Conservation (phyloP, 2,329 filamentous ascomycete genomes). For the Trichoderma cornu-damae region DNA sequence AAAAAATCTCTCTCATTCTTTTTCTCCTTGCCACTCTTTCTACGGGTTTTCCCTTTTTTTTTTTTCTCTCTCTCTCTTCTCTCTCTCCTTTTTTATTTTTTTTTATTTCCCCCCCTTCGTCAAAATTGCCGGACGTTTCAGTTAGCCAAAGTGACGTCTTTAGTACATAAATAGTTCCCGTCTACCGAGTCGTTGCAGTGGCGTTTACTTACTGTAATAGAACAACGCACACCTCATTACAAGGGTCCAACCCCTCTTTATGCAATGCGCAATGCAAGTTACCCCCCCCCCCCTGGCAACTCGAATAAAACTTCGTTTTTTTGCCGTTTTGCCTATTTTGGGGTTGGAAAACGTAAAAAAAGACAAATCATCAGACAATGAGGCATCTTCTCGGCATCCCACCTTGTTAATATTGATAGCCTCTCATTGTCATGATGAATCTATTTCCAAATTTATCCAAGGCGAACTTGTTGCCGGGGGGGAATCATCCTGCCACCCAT, state of each 20-base stretch:
- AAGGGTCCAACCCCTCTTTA: constrained; percentile 7
- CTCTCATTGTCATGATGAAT: not conserved
- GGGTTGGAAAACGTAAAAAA: no score
- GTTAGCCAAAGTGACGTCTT: constrained; percentile 1
- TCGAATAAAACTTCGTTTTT: not conserved
- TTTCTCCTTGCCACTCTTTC: no score
- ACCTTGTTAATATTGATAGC: not conserved
- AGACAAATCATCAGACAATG: not conserved
- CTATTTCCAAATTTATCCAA: not conserved
- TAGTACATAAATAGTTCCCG: no score
- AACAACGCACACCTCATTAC: constrained; percentile 15
- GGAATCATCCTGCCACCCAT: not conserved
- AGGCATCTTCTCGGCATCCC: not conserved
- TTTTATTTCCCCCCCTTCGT: not conserved
- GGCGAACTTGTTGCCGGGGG: not conserved
- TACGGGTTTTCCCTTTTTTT: not conserved
- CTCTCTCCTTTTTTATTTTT: not conserved
- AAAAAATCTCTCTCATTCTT: no score
- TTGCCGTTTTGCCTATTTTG: constrained; percentile 1
- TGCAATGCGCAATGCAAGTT: constrained; percentile 13
- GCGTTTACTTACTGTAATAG: no score
- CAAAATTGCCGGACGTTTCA: not conserved
- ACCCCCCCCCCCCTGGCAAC: constrained; percentile 8
- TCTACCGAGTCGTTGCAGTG: no score
- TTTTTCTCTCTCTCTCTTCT: not conserved